Conservation (phyloP, 306 rosid species). For the Castanea mollissima region DNA sequence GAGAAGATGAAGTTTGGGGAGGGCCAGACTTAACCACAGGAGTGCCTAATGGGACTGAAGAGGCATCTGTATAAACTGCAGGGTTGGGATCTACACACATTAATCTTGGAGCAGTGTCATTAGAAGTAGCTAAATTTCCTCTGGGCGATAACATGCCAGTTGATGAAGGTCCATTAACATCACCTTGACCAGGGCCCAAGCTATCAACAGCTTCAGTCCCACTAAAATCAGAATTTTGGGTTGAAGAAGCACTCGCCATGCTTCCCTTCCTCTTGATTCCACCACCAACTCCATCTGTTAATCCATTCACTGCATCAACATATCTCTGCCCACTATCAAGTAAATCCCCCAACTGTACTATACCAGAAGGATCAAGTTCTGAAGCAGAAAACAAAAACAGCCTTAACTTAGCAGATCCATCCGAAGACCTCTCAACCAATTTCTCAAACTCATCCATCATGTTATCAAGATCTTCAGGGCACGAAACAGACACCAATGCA, state of each 20-base stretch:
- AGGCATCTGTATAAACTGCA: conserved; percentile 35
- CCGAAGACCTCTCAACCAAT: conserved; percentile 63
- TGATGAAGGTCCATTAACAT: conserved; percentile 33
- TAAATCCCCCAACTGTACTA: conserved; percentile 41
- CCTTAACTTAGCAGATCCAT: conserved; percentile 80
- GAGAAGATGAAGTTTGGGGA: conserved; percentile 32
- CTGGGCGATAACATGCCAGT: conserved; percentile 35
- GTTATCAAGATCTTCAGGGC: conserved; percentile 83
- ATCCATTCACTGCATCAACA: conserved; percentile 81
- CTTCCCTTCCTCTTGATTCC: conserved; percentile 63
- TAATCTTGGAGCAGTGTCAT: conserved; percentile 39
- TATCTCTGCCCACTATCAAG: conserved; percentile 66
- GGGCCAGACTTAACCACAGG: conserved; percentile 39
- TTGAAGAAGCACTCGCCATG: conserved; percentile 64
- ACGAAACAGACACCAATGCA: conserved; percentile 76
- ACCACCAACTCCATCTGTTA: conserved; percentile 39
- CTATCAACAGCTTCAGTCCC: conserved; percentile 53
- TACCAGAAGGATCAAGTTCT: conserved; percentile 53
- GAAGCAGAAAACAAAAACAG: conserved; percentile 69
- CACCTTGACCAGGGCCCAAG: conserved; percentile 46
- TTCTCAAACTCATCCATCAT: conserved; percentile 93
- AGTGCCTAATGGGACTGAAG: conserved; percentile 33
- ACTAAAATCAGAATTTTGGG: conserved; percentile 79
- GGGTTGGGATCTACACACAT: conserved; percentile 37
- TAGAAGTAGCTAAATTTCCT: conserved; percentile 39